Base-by-base conservation (phyloP, 2,329 filamentous ascomycete species). In the Biscogniauxia mediterranea region DNA sequence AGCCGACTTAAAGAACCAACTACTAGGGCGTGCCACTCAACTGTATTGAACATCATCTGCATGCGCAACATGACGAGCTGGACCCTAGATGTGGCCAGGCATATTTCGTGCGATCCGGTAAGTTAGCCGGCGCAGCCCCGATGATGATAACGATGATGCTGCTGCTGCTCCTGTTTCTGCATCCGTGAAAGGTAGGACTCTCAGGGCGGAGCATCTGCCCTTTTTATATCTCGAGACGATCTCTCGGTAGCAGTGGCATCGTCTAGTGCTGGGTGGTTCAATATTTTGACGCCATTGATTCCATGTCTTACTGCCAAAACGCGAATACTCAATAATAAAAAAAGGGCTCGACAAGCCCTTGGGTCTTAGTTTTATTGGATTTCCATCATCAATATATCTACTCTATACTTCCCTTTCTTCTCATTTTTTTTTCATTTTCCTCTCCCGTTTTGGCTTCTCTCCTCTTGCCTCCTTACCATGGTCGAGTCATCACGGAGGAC, bases 401-500 rank as follows among this genome's bases (percentile, higher is more conserved):
- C 51, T 60, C 19, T 52, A n/a, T 19, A 17, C 25, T 52, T 52
- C 25, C 8, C 42, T 28, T n/a, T 25, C 38, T 32, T 57, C 61
- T 32, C 55, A 57, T 50, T 60, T 52, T 57, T 55, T 56, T 55
- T 55, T 59, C 38, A 52, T 32, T 50, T 54, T 56, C 54, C 59
- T 53, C 57, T 54, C 32, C 58, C 19, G 17, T 55, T 58, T 42
- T 42, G 38, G 13, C 50, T 54, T 42, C 3, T 6, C 61, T 52
- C 55, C 57, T 19, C 50, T 56, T 21, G 28, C 49, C 52, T 55
- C 25, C 42, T 52, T 32, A 25, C 13, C 52, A 67, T 69, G 66
- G 56, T 61, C 56, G 60, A 61, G 23, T 63, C 61, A 19, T 61
- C 60, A 32, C 49, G 60, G 56, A 64, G 56, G 58, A 54, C 54